Conservation (phyloP, 208 protist species). For the Wallacemonas collosoma region DNA sequence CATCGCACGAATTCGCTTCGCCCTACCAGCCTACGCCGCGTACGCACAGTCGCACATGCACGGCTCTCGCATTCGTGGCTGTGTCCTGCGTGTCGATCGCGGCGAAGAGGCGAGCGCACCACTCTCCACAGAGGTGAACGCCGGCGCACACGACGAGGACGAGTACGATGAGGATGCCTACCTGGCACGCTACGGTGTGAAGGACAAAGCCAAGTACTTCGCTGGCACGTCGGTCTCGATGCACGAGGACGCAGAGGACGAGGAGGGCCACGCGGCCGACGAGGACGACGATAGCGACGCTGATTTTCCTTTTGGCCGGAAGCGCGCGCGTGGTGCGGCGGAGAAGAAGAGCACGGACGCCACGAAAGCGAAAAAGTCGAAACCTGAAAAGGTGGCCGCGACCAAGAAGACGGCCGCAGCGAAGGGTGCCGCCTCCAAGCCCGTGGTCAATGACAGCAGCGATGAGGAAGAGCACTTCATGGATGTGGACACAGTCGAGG, state of each 20-base stretch:
- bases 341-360: constrained; percentile 20
- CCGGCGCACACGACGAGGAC: constrained; percentile 42
- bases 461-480: constrained; percentile 69
- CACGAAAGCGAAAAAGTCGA: constrained; percentile 17
- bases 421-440: not conserved
- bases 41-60: constrained; percentile 84
- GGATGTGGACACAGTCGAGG: constrained; percentile 52
- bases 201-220: constrained; percentile 79
- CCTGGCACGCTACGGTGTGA: constrained; percentile 72
- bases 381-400: constrained; percentile 9
- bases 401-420: constrained; percentile 6
- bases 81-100: constrained; percentile 83
- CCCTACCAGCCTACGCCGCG: constrained; percentile 78
- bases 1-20: constrained; percentile 77
- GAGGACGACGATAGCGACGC: constrained; percentile 25
- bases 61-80: constrained; percentile 78
- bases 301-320: constrained; percentile 19
- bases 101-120: constrained; percentile 78
- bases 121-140: constrained; percentile 47
- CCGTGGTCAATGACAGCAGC: constrained; percentile 19
- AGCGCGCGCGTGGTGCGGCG: not conserved
- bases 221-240: constrained; percentile 73
- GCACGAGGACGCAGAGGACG: constrained; percentile 32
- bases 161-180: constrained; percentile 79
- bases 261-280: constrained; percentile 22